Evolutionary conservation across 768 basidiomycete genomes (phyloP).

Genomic region (Roridomyces roridus): DNA sequence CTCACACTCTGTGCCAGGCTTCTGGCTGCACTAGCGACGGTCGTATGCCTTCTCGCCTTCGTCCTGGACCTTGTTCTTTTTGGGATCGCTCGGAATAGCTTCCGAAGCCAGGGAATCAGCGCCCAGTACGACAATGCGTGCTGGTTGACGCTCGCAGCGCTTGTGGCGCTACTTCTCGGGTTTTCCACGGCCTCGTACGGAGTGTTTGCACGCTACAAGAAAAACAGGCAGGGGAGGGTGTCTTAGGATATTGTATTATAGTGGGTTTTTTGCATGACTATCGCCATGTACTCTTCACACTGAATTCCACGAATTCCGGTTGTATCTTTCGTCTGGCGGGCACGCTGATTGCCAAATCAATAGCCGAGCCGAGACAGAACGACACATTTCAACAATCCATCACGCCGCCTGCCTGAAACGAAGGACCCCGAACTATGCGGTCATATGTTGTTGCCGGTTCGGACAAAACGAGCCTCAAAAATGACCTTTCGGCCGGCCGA

Average conservation of each 20-base stretch:
- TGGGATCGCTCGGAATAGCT: slow-evolving; percentile 66
- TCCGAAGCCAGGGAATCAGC: slow-evolving; percentile 51
- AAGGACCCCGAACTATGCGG: too few relatives aligned
- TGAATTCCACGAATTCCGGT: too few relatives aligned
- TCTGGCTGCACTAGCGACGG: slow-evolving; percentile 64
- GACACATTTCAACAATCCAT: too few relatives aligned
- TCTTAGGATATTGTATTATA: not conserved
- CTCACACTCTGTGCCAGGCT: slow-evolving; percentile 42
- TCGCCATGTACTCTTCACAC: too few relatives aligned
- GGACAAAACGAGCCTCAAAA: too few relatives aligned
- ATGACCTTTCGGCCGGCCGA: too few relatives aligned
- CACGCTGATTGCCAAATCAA: too few relatives aligned
- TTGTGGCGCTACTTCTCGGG: slow-evolving; percentile 67
- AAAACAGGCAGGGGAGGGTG: slow-evolving; percentile 32
- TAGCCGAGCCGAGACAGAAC: too few relatives aligned
- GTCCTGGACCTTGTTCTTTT: slow-evolving; percentile 85
- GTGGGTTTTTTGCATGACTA: too few relatives aligned
- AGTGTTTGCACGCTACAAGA: slow-evolving; percentile 69
- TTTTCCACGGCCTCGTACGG: slow-evolving; percentile 73
- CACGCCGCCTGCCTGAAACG: too few relatives aligned
- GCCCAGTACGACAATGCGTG: slow-evolving; percentile 80
- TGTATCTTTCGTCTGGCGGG: too few relatives aligned
- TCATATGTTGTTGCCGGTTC: too few relatives aligned
- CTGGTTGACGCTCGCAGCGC: slow-evolving; percentile 82
- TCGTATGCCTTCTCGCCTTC: slow-evolving; percentile 72